Evolutionary conservation across 495 filamentous ascomycete species (phyloP), one percentile per base, ranked within the genome.

Genomic region (Penicillium samsonianum): DNA sequence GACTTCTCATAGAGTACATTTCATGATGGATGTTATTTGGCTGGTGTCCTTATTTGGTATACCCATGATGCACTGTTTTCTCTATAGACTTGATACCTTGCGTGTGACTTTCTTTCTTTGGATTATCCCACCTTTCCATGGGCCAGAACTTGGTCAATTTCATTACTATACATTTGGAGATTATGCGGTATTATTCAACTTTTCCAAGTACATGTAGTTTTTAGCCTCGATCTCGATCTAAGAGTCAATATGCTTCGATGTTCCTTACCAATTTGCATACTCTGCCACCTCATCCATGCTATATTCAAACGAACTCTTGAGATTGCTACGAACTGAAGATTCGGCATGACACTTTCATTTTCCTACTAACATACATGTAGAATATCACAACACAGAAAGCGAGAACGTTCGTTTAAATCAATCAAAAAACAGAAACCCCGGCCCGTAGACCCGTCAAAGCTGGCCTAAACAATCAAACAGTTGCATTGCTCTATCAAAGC

Each of bases 11-110:
- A 55, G 42, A 55, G 19, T 26, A 43, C 43, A 38, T 38, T 26
- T 38, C 31, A 38, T 37, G 41, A 42, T 40, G 53, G 42, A 38
- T 38, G 19, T 55, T 47, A 55, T n/a, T 28, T 26, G n/a, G 28
- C 37, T 48, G 57, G 47, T 30, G 16, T 42, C 16, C 42, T 30
- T 28, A 44, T 25, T 40, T 45, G 40, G 50, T 25, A 23, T 53
- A 49, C 42, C 43, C 47, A 43, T 40, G n/a, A 22, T 47, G 40
- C 31, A 30, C 43, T 41, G 20, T 11, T 40, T 46, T 41, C 19
- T 37, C 14, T 49, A 53, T 65, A 63, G 57, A 63, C 47, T 57
- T 64, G 49, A 56, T 47, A 59, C 52, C 46, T 41, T 57, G 51
- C 45, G 54, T 61, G 9, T 50, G 11, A n/a, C 47, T 42, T n/a